These are phyloP conservation scores for Fusarium nurragi DNA, from an alignment of 2,329 filamentous ascomycete species.

Conservation along the genomic window DNA sequence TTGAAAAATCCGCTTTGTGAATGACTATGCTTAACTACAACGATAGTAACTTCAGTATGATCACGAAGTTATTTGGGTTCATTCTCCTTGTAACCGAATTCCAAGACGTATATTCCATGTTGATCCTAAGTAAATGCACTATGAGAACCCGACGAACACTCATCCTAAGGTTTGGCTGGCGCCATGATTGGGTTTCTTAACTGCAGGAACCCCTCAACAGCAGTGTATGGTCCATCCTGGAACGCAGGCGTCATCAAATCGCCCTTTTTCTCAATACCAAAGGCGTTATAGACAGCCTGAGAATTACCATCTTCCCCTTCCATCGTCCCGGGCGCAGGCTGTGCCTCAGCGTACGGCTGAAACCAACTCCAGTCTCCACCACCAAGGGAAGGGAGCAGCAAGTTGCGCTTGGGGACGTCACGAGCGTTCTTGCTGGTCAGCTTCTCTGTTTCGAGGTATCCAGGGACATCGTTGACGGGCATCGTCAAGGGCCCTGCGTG, in stretches of 20 bases:
- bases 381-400: slow-evolving; percentile 35
- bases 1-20: too few species aligned
- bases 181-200: neutral
- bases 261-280: slow-evolving; percentile 1
- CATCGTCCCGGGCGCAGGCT: too few species aligned
- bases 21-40: too few species aligned
- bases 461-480: slow-evolving; percentile 32
- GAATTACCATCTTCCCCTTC: neutral
- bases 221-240: slow-evolving; percentile 14
- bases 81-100: neutral
- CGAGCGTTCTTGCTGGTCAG: neutral
- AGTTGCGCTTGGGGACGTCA: neutral
- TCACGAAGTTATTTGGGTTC: rapidly evolving
- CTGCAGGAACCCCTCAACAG: slow-evolving; percentile 22
- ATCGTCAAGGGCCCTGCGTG: slow-evolving; percentile 50
- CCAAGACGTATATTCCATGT: neutral
- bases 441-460: neutral
- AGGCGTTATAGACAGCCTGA: neutral
- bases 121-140: neutral
- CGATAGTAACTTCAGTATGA: neutral
- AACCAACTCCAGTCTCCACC: slow-evolving; percentile 48
- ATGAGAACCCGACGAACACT: neutral
- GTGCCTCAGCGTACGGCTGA: slow-evolving; percentile 43
- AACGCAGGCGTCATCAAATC: neutral
- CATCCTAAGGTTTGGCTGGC: neutral